Evolutionary conservation across 2,329 filamentous ascomycete species (phyloP).

Genomic region (Penicillium fuscoglaucum): DNA sequence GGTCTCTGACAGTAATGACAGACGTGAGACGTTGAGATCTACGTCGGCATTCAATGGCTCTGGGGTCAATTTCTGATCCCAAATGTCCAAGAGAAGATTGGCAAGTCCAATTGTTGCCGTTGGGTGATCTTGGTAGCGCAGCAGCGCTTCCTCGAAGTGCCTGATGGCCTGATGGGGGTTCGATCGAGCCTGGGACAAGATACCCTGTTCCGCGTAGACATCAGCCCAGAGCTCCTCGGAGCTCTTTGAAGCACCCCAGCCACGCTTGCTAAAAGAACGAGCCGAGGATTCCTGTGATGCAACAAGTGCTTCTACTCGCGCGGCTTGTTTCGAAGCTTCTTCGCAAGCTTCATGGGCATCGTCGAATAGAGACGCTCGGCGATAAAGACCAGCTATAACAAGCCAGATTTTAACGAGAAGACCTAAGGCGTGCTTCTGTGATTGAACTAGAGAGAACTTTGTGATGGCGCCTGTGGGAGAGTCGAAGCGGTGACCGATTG

Average conservation of each 20-base stretch:
- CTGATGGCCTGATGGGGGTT: conserved; percentile 68
- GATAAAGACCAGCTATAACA: conserved; percentile 84
- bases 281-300: conserved; percentile 62
- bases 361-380: conserved; percentile 74
- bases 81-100: conserved; percentile 82
- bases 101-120: conserved; percentile 78
- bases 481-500: conserved; percentile 38
- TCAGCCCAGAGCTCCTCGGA: conserved; percentile 84
- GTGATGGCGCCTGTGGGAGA: conserved; percentile 47
- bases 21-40: conserved; percentile 28
- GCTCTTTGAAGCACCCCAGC: conserved; percentile 79
- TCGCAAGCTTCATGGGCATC: conserved; percentile 77
- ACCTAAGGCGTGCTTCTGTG: conserved; percentile 56
- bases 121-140: conserved; percentile 76
- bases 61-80: conserved; percentile 54
- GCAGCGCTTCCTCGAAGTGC: conserved; percentile 79
- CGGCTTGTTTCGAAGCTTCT: conserved; percentile 77
- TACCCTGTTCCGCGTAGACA: conserved; percentile 74
- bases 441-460: conserved; percentile 52
- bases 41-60: conserved; percentile 35
- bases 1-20: conserved; percentile 26
- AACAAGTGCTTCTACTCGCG: conserved; percentile 67
- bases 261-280: conserved; percentile 61
- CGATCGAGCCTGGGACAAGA: conserved; percentile 63
- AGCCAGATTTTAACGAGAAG: conserved; percentile 81